These are phyloP conservation scores for Talaromyces piceae DNA, from an alignment of 2,329 filamentous ascomycete genomes.

Conservation along the genomic window DNA sequence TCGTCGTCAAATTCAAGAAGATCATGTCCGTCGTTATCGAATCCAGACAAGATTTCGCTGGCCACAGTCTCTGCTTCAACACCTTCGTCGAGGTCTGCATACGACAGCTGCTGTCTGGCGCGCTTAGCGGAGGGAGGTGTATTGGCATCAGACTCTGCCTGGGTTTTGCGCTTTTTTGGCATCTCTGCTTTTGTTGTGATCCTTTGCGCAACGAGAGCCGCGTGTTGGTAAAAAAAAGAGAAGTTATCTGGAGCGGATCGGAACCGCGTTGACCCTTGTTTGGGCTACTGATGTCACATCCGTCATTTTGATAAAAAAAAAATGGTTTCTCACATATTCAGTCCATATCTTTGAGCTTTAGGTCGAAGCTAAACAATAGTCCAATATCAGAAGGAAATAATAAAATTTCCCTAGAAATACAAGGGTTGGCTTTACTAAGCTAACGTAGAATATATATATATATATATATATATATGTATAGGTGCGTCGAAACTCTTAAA, in stretches of 20 bases:
- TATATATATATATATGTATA: too few species aligned
- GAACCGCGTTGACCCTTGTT: not conserved
- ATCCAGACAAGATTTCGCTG: not conserved
- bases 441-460: too few species aligned
- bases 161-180: conserved; percentile 28
- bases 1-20: not conserved
- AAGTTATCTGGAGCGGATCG: not conserved
- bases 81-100: conserved; percentile 7
- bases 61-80: not conserved
- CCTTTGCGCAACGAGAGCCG: not conserved
- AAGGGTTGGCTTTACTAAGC: not conserved
- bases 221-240: not conserved
- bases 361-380: not conserved
- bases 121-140: conserved; percentile 24
- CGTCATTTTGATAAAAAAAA: too few species aligned
- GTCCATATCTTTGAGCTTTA: not conserved
- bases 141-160: conserved; percentile 13
- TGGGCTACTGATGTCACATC: not conserved
- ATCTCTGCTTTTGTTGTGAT: conserved; percentile 19
- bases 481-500: not conserved
- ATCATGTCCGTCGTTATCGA: not conserved
- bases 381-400: too few species aligned
- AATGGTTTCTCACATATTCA: not conserved
- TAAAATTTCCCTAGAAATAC: not conserved
- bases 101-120: conserved; percentile 19